These are phyloP conservation scores for Rostrohypoxylon terebratum DNA, from an alignment of 495 filamentous ascomycete species.

Conservation along the genomic window DNA sequence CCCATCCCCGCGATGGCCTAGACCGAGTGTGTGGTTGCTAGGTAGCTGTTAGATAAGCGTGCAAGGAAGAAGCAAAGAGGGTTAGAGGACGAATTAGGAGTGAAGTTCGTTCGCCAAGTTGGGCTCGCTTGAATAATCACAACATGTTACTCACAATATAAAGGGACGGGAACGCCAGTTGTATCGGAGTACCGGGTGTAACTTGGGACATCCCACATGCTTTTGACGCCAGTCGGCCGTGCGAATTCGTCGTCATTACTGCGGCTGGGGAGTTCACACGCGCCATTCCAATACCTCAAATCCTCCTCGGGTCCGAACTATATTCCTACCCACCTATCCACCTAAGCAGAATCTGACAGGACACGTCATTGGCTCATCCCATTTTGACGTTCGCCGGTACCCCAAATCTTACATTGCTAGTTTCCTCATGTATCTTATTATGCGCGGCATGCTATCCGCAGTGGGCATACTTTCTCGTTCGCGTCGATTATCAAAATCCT, in stretches of 20 bases:
- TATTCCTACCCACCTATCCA: conserved; percentile 11
- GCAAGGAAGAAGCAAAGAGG: conserved; percentile 2
- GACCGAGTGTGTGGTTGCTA: background rate
- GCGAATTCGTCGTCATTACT: conserved; percentile 19
- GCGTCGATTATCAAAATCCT: conserved; percentile 8
- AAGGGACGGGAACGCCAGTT: conserved; percentile 7
- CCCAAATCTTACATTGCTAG: conserved; percentile 21
- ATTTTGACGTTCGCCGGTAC: conserved; percentile 20
- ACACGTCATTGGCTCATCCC: conserved; percentile 32
- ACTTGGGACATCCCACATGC: conserved; percentile 6
- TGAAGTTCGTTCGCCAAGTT: background rate
- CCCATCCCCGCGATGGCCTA: conserved; percentile 42
- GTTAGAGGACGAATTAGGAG: background rate
- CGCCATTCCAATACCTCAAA: conserved; percentile 1
- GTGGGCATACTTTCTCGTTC: background rate
- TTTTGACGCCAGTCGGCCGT: conserved; percentile 32
- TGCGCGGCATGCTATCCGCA: background rate
- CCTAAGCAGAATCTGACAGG: conserved; percentile 3
- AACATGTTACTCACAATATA: conserved; percentile 30
- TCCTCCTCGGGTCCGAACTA: conserved; percentile 43
- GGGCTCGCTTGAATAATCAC: background rate
- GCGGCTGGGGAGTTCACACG: conserved; percentile 14
- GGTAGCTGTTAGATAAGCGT: background rate
- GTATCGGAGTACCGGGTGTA: conserved; percentile 28
- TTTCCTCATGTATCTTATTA: background rate